These are phyloP conservation scores for Leccinum aurantiacum DNA, from an alignment of 768 basidiomycete genomes.

Conservation along the genomic window DNA sequence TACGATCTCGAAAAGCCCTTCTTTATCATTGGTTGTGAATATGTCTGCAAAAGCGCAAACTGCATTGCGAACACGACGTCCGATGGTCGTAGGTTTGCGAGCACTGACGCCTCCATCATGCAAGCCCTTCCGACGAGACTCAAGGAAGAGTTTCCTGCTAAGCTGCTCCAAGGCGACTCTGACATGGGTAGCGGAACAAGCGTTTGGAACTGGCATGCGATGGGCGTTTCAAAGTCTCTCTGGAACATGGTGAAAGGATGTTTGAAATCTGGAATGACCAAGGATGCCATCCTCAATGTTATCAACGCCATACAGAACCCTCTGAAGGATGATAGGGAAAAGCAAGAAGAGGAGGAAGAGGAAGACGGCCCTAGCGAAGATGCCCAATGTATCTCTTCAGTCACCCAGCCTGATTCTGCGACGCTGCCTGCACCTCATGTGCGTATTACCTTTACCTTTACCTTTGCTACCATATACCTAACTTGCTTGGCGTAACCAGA, in stretches of 20 bases:
- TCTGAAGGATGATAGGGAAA: constrained; percentile 36
- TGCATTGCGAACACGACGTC: constrained; percentile 45
- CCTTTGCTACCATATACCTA: background rate
- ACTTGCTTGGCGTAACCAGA: constrained; percentile 30
- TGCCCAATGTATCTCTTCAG: constrained; percentile 19
- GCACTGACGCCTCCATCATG: constrained; percentile 70
- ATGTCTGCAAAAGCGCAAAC: constrained; percentile 54
- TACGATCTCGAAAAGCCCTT: constrained; percentile 81
- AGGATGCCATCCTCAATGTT: constrained; percentile 59
- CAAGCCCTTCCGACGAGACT: constrained; percentile 66
- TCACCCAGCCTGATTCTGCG: constrained; percentile 25
- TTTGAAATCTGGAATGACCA: constrained; percentile 57
- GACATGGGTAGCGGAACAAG: constrained; percentile 58
- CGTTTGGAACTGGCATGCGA: constrained; percentile 76
- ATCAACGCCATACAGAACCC: constrained; percentile 55
- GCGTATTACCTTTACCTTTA: constrained; percentile 3
- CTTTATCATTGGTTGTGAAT: constrained; percentile 84
- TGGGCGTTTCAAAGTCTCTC: constrained; percentile 67
- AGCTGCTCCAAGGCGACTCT: constrained; percentile 53
- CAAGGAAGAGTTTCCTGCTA: constrained; percentile 73
- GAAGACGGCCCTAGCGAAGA: constrained; percentile 36
- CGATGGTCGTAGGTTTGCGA: constrained; percentile 67
- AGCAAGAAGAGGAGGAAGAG: constrained; percentile 34
- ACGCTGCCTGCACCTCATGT: constrained; percentile 30
- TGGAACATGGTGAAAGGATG: constrained; percentile 73